Conservation (phyloP, 495 filamentous ascomycete genomes). For the Friedmanniomyces endolithicus region DNA sequence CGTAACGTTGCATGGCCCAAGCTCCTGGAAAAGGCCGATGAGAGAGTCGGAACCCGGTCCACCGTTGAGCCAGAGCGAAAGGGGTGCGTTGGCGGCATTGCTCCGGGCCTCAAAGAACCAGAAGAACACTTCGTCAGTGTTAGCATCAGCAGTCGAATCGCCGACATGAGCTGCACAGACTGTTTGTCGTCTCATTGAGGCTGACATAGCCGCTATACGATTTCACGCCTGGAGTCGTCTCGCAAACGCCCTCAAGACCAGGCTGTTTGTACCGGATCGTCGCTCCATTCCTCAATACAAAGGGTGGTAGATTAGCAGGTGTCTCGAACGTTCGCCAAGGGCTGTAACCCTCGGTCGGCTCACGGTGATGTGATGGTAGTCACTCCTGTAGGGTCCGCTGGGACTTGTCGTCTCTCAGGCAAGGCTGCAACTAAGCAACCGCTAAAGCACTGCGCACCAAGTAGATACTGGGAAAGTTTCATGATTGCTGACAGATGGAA, state of each 20-base stretch:
- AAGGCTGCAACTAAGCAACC: neutral
- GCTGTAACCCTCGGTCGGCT: too few species aligned
- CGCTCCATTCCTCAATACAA: constrained; percentile 41
- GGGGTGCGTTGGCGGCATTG: constrained; percentile 18
- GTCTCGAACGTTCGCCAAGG: too few species aligned
- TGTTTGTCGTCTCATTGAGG: constrained; percentile 5
- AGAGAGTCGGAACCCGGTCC: constrained; percentile 50
- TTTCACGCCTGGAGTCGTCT: constrained; percentile 29
- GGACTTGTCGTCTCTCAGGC: neutral
- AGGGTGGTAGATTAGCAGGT: too few species aligned
- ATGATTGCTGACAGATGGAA: neutral
- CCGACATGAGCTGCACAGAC: neutral
- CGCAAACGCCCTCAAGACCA: constrained; percentile 37
- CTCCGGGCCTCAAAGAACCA: constrained; percentile 24
- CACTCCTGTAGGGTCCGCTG: neutral
- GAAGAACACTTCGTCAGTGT: constrained; percentile 14
- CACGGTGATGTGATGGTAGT: constrained; percentile 39
- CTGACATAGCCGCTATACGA: constrained; percentile 16
- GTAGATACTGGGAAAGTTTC: neutral
- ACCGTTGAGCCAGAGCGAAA: constrained; percentile 31
- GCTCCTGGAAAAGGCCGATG: constrained; percentile 59
- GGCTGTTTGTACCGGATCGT: constrained; percentile 43
- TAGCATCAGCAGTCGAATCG: constrained; percentile 4
- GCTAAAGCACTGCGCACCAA: neutral
- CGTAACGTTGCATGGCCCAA: constrained; percentile 48